Evolutionary conservation across 306 rosid species (phyloP).

Genomic region (Oxytropis ochrocephala): DNA sequence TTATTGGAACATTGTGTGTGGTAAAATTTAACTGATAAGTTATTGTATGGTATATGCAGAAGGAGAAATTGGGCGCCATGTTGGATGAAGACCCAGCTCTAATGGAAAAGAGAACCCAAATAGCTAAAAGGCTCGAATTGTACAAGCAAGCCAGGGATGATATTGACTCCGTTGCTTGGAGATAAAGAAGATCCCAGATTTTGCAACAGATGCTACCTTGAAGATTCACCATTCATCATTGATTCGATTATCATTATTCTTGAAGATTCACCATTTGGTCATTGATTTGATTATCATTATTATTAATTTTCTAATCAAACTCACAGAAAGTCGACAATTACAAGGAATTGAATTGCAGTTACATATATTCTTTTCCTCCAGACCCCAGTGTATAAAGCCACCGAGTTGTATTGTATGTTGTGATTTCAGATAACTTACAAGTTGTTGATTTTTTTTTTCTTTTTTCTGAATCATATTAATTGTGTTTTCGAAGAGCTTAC

Average conservation of each 20-base stretch:
- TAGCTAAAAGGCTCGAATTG: slow-evolving; percentile 86
- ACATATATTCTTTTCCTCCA: slow-evolving; percentile 36
- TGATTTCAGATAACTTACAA: slow-evolving; percentile 15
- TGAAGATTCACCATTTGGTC: slow-evolving; percentile 18
- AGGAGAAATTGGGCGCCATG: slow-evolving; percentile 83
- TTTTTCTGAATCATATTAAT: neutral
- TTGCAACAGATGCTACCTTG: slow-evolving; percentile 1
- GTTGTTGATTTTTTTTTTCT: neutral
- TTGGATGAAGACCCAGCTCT: slow-evolving; percentile 94
- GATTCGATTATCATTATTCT: neutral
- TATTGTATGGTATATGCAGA: slow-evolving; percentile 46
- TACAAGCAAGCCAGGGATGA: slow-evolving; percentile 98
- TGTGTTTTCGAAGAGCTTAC: neutral
- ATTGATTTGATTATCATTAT: neutral
- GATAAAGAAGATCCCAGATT: slow-evolving; percentile 31
- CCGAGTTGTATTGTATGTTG: slow-evolving; percentile 18
- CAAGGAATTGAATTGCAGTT: slow-evolving; percentile 27
- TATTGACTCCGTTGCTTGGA: slow-evolving; percentile 94
- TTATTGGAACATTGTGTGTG: neutral
- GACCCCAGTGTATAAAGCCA: slow-evolving; percentile 18
- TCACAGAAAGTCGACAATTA: neutral
- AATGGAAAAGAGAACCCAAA: slow-evolving; percentile 70
- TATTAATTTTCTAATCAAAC: slow-evolving; percentile 1
- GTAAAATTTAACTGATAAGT: neutral
- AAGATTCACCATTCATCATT: slow-evolving; percentile 17